These are phyloP conservation scores for Pigoraptor vietnamica DNA, from an alignment of 78 protist species.

Conservation along the genomic window DNA sequence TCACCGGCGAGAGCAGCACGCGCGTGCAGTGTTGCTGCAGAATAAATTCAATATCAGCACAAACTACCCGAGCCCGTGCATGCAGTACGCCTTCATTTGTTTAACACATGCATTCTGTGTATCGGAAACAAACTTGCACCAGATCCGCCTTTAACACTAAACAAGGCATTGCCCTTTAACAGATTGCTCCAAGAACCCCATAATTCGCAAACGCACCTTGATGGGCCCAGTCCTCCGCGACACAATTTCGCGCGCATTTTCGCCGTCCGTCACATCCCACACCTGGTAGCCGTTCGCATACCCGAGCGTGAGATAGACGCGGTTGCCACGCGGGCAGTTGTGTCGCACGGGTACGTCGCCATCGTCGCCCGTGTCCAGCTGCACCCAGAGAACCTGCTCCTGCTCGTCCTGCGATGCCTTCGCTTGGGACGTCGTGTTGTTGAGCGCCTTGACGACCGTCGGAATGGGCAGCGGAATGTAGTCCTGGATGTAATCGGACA, in stretches of 20 bases:
- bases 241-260: not conserved
- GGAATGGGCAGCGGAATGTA: not conserved
- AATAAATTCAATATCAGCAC: no score
- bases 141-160: no score
- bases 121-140: no score
- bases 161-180: no score
- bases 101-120: no score
- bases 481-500: not conserved
- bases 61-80: no score
- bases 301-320: not conserved
- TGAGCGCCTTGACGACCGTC: not conserved
- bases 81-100: no score
- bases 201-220: not conserved
- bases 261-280: not conserved
- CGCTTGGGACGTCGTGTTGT: not conserved
- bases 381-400: not conserved
- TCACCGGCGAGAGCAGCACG: not conserved
- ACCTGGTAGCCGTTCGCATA: not conserved
- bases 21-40: not conserved
- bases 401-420: not conserved
- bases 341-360: not conserved
- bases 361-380: not conserved
- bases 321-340: not conserved
- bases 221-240: not conserved
- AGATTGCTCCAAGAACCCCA: no score